Conservation (phyloP, 2,329 filamentous ascomycete species). For the Didymella arachidicola region DNA sequence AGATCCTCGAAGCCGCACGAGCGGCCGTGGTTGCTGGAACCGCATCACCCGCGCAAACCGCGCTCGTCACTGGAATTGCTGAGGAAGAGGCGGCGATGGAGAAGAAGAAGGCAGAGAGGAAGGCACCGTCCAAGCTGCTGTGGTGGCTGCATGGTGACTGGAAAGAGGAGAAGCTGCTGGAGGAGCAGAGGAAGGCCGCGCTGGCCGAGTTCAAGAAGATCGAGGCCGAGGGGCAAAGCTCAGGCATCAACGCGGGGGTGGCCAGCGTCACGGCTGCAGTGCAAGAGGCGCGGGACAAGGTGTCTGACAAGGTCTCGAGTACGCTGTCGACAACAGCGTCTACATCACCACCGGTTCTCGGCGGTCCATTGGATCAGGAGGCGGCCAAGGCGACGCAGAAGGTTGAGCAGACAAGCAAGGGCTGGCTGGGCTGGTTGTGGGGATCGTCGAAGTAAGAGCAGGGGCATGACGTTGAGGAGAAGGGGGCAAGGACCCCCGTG, state of each 20-base stretch:
- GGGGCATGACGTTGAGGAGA: constrained; percentile 8
- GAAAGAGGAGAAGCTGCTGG: constrained; percentile 49
- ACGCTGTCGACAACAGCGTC: constrained; percentile 38
- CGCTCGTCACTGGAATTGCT: constrained; percentile 65
- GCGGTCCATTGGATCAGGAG: constrained; percentile 58
- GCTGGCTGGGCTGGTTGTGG: constrained; percentile 57
- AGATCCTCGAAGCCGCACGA: constrained; percentile 55
- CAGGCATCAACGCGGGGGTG: constrained; percentile 13
- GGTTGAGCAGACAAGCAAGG: constrained; percentile 49
- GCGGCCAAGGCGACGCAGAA: constrained; percentile 52
- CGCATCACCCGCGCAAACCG: constrained; percentile 60
- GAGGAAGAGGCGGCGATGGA: constrained; percentile 64
- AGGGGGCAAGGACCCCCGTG: constrained; percentile 26
- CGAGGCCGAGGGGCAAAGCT: constrained; percentile 32
- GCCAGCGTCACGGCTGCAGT: constrained; percentile 43
- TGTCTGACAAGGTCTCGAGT: constrained; percentile 25
- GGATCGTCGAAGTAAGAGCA: constrained; percentile 50
- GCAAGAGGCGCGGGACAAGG: constrained; percentile 39
- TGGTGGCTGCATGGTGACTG: constrained; percentile 50
- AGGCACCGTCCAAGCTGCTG: constrained; percentile 40
- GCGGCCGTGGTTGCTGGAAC: constrained; percentile 53
- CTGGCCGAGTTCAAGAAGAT: constrained; percentile 42
- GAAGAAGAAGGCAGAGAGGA: constrained; percentile 46
- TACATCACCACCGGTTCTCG: constrained; percentile 44
- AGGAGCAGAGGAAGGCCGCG: constrained; percentile 45